These are phyloP conservation scores for Penicillium sp. DNA, from an alignment of 2,329 filamentous ascomycete species.

Conservation along the genomic window DNA sequence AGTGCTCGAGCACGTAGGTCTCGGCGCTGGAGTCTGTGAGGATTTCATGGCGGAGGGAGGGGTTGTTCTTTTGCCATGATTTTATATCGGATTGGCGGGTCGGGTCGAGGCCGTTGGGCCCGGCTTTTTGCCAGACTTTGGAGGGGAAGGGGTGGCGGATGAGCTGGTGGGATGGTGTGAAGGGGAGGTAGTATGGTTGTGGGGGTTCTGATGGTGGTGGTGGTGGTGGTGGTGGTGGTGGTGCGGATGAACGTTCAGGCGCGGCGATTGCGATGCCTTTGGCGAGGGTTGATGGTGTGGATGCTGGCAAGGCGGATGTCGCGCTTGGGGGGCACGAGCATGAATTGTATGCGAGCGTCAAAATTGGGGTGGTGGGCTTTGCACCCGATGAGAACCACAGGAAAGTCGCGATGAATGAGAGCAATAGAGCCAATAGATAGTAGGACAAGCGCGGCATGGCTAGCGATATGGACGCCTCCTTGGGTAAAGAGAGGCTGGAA, in stretches of 20 bases:
- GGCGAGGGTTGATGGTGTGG: not conserved
- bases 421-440: conserved; percentile 9
- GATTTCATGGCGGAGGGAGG: conserved; percentile 32
- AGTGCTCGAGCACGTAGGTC: conserved; percentile 37
- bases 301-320: not conserved
- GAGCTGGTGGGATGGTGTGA: conserved; percentile 2
- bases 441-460: conserved; percentile 9
- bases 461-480: not conserved
- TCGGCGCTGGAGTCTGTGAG: conserved; percentile 35
- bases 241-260: not conserved
- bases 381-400: conserved; percentile 7
- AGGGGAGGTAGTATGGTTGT: not conserved
- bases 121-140: conserved; percentile 20
- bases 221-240: too few relatives aligned
- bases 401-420: conserved; percentile 5
- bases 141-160: conserved; percentile 8
- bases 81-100: conserved; percentile 6
- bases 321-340: not conserved
- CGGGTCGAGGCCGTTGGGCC: conserved; percentile 4
- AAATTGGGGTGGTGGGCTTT: not conserved
- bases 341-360: not conserved
- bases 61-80: conserved; percentile 32
- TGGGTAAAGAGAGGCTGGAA: not conserved
- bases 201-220: not conserved
- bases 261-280: not conserved